A percentile compares a stretch with the other conserved stretches of the same genome.
Conservation (phyloP, 345 rosid genomes). For the Lepidium sativum region DNA sequence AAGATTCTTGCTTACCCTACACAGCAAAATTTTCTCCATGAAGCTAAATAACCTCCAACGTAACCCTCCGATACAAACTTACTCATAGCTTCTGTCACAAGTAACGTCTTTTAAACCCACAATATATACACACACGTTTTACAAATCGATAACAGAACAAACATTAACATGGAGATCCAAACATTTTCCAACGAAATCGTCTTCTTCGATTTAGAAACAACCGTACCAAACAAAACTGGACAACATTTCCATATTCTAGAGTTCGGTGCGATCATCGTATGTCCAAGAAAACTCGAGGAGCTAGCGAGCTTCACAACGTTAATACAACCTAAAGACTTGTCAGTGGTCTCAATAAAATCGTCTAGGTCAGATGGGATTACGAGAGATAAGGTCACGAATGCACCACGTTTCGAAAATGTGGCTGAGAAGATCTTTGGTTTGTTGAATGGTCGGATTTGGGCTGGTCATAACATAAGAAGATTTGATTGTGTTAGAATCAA, state of each 20-base stretch:
- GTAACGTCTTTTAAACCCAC: constrained; percentile 25
- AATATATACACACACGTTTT: constrained; percentile 24
- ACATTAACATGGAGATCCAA: constrained; percentile 12
- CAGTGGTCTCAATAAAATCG: constrained; percentile 45
- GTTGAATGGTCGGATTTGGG: constrained; percentile 81
- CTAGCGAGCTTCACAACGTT: constrained; percentile 61
- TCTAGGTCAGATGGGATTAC: constrained; percentile 66
- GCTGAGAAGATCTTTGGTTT: constrained; percentile 54
- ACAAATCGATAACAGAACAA: not conserved
- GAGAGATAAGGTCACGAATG: constrained; percentile 45
- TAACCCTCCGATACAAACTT: constrained; percentile 36
- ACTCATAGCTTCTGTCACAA: constrained; percentile 31
- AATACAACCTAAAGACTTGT: constrained; percentile 57
- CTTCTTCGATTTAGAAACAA: constrained; percentile 86
- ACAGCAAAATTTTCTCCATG: constrained; percentile 13
- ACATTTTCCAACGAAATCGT: constrained; percentile 39
- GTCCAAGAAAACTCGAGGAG: constrained; percentile 61
- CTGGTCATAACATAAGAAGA: constrained; percentile 84
- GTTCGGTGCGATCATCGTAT: constrained; percentile 78
- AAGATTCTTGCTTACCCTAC: constrained; percentile 30
- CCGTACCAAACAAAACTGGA: constrained; percentile 52
- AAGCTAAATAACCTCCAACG: constrained; percentile 23
- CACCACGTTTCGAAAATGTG: constrained; percentile 60
- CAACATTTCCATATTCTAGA: constrained; percentile 64
- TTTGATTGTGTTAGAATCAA: constrained; percentile 73